These are phyloP conservation scores for Coelastrella sp. DNA, from an alignment of 139 green algal genomes.

Conservation along the genomic window DNA sequence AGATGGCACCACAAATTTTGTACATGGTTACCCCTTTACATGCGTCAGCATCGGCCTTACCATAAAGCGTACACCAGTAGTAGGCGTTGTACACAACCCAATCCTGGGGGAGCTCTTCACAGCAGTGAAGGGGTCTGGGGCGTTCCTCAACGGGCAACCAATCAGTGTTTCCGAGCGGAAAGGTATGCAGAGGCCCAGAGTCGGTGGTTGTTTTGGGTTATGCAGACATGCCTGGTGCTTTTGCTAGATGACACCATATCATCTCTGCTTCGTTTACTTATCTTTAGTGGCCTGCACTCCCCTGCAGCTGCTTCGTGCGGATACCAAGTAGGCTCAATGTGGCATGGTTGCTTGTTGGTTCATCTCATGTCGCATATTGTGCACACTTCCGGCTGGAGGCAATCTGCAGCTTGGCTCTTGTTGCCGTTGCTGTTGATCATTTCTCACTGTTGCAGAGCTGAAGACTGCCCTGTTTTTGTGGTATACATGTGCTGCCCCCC, in stretches of 20 bases:
- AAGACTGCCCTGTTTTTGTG: slow-evolving; percentile 71
- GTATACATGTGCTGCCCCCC: too few species aligned
- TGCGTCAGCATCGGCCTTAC: slow-evolving; percentile 92
- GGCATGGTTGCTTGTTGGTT: too few species aligned
- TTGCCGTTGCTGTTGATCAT: not conserved
- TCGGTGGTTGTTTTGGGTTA: too few species aligned
- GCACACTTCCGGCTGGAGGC: too few species aligned
- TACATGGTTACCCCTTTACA: slow-evolving; percentile 96
- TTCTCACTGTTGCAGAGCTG: slow-evolving; percentile 61
- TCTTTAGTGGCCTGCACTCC: too few species aligned
- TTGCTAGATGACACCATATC: too few species aligned
- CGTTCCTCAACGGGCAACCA: slow-evolving; percentile 75
- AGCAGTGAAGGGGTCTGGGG: not conserved
- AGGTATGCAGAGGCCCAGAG: not conserved
- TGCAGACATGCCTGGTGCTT: too few species aligned
- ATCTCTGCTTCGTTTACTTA: too few species aligned
- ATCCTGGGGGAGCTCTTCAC: slow-evolving; percentile 77
- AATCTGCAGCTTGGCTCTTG: too few species aligned
- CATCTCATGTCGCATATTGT: too few species aligned
- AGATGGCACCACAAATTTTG: slow-evolving; percentile 99
- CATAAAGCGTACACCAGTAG: slow-evolving; percentile 76
- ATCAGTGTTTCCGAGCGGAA: slow-evolving; percentile 70
- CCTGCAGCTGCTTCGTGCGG: too few species aligned
- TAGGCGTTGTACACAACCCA: slow-evolving; percentile 97
- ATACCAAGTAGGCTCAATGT: too few species aligned